Evolutionary conservation across 768 basidiomycete genomes (phyloP).

Genomic region (Amanita subjunquillea): DNA sequence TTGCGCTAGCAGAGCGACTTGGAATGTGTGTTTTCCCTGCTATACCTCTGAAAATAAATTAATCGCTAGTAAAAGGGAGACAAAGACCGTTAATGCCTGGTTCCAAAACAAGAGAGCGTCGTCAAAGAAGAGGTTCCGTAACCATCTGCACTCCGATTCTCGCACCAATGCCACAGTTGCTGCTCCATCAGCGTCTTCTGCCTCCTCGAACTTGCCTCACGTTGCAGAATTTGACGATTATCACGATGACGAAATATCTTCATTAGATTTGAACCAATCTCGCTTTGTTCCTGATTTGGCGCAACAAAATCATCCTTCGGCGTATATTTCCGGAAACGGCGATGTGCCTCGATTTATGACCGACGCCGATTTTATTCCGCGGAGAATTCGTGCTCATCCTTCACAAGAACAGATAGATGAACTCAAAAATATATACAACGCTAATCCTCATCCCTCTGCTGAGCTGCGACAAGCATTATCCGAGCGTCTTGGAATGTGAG

Average conservation of each 20-base stretch:
- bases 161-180: constrained; percentile 5
- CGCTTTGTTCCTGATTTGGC: constrained; percentile 22
- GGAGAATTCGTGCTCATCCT: constrained; percentile 56
- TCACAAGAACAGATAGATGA: constrained; percentile 58
- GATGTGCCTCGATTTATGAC: constrained; percentile 41
- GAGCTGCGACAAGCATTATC: constrained; percentile 61
- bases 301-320: constrained; percentile 20
- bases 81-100: constrained; percentile 80
- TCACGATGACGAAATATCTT: constrained; percentile 33
- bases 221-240: constrained; percentile 32
- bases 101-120: constrained; percentile 84
- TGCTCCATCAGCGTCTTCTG: constrained; percentile 21
- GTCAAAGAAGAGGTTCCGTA: constrained; percentile 56
- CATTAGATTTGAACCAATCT: constrained; percentile 22
- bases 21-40: constrained; percentile 51
- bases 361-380: constrained; percentile 41
- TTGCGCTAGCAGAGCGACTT: constrained; percentile 57
- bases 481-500: constrained; percentile 68
- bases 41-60: constrained; percentile 9
- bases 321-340: constrained; percentile 36
- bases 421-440: constrained; percentile 53
- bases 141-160: constrained; percentile 17
- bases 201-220: constrained; percentile 18
- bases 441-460: constrained; percentile 55
- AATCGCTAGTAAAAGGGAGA: constrained; percentile 41